A percentile compares a stretch with the other conserved stretches of the same genome.
Conservation (phyloP, 1,139 yeast species). For the Scheffersomyces cryptocercus region DNA sequence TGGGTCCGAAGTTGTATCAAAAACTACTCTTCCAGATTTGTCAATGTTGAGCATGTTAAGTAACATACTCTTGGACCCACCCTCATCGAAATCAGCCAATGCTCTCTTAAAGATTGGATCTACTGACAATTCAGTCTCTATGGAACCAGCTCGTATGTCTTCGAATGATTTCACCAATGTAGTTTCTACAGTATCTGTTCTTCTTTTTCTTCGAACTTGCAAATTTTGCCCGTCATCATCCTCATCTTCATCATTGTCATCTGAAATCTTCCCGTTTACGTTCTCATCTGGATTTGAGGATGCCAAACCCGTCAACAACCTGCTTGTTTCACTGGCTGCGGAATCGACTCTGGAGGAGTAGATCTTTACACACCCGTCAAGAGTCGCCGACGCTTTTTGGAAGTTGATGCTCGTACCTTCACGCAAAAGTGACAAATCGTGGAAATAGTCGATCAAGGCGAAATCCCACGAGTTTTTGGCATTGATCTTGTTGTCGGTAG, state of each 20-base stretch:
- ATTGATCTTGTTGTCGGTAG: slow-evolving; percentile 25
- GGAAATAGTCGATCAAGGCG: slow-evolving; percentile 9
- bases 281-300: background rate
- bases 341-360: slow-evolving; percentile 80
- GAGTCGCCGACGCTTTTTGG: slow-evolving; percentile 29
- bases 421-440: slow-evolving; percentile 5
- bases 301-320: slow-evolving; percentile 66
- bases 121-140: slow-evolving; percentile 6
- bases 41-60: slow-evolving; percentile 7
- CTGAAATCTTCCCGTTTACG: background rate
- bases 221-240: background rate
- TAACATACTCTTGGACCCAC: slow-evolving; percentile 8
- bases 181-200: background rate
- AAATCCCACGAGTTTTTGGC: slow-evolving; percentile 6
- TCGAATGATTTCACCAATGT: slow-evolving; percentile 5
- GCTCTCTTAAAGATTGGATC: slow-evolving; percentile 9
- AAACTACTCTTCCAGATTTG: slow-evolving; percentile 6
- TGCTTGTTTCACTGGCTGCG: slow-evolving; percentile 85
- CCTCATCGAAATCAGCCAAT: slow-evolving; percentile 9
- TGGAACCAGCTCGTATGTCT: slow-evolving; percentile 2
- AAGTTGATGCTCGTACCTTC: slow-evolving; percentile 8
- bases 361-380: slow-evolving; percentile 44
- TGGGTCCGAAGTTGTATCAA: slow-evolving; percentile 5
- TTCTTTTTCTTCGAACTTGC: background rate
- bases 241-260: background rate